Conservation (phyloP, 1,284 basidiomycete species). For the Apiotrichum sp. region DNA sequence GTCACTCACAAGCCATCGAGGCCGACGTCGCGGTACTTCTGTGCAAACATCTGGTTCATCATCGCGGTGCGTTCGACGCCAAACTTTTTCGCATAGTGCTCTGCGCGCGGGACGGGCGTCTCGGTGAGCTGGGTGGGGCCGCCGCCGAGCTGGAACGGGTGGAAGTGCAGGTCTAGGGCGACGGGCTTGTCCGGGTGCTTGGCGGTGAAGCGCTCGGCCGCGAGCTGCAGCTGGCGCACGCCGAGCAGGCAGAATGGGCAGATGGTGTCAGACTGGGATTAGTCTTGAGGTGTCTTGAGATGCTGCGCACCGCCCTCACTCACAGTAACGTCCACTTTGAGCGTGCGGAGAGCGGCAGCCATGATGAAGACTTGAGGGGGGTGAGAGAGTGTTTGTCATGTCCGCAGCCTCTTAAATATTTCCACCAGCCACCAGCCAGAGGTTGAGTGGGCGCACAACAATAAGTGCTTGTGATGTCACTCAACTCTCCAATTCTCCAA, state of each 20-base stretch:
- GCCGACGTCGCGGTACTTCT: conserved; percentile 37
- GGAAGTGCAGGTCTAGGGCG: conserved; percentile 29
- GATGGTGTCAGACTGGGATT: conserved; percentile 26
- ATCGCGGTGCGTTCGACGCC: conserved; percentile 28
- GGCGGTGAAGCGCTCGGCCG: conserved; percentile 11
- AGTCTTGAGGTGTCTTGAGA: not conserved
- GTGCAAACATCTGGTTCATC: conserved; percentile 29
- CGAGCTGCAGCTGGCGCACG: conserved; percentile 27
- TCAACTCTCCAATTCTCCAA: too few relatives aligned
- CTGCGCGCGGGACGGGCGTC: conserved; percentile 22
- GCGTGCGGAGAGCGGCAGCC: conserved; percentile 2
- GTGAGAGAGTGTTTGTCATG: too few relatives aligned
- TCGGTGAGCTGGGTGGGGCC: conserved; percentile 16
- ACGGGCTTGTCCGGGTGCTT: conserved; percentile 14
- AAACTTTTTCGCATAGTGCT: conserved; percentile 34
- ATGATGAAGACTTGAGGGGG: not conserved
- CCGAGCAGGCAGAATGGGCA: conserved; percentile 40
- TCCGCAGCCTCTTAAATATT: too few relatives aligned
- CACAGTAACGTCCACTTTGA: conserved; percentile 28
- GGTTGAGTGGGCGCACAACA: too few relatives aligned
- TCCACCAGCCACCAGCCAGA: too few relatives aligned
- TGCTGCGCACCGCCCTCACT: conserved; percentile 1
- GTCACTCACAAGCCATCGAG: conserved; percentile 28
- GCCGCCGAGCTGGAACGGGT: conserved; percentile 40
- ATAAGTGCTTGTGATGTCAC: too few relatives aligned